A percentile compares a stretch with the other conserved stretches of the same genome.
phyloP scores from a whole-genome alignment of 169 alveolate genomes.

The Plasmodium gonderi region DNA sequence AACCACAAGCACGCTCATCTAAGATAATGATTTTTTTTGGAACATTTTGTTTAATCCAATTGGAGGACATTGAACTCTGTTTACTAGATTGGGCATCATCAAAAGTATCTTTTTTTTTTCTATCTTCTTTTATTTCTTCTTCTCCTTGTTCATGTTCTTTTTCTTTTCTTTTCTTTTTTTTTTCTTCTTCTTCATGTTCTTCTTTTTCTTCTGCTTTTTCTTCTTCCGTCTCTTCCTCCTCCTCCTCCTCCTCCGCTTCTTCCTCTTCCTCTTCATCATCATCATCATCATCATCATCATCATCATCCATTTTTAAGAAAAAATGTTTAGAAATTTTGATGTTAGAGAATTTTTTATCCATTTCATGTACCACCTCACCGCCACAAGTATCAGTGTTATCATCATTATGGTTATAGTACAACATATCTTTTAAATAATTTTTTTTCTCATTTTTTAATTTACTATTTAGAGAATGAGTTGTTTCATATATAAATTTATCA shows the following conservation, averaged over 20 bases:
- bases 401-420: neutral
- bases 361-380: neutral
- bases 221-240: no score
- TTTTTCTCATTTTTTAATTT: conserved; percentile 2
- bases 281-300: neutral
- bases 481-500: neutral
- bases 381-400: neutral
- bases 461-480: neutral
- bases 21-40: conserved; percentile 32
- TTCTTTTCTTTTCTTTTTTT: no score
- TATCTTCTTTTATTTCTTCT: no score
- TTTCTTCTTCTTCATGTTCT: no score
- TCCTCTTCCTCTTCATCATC: neutral
- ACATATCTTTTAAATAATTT: neutral
- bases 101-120: no score
- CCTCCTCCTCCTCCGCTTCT: neutral
- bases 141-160: no score
- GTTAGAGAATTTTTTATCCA: conserved; percentile 31
- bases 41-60: neutral
- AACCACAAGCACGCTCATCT: neutral
- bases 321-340: conserved; percentile 50
- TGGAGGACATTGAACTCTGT: neutral
- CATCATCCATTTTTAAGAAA: conserved; percentile 58
- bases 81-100: conserved; percentile 6
- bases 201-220: no score